Evolutionary conservation across 805 yeast genomes (phyloP), one percentile per base, ranked within the genome.

Genomic region (Ogataea salicorniae): DNA sequence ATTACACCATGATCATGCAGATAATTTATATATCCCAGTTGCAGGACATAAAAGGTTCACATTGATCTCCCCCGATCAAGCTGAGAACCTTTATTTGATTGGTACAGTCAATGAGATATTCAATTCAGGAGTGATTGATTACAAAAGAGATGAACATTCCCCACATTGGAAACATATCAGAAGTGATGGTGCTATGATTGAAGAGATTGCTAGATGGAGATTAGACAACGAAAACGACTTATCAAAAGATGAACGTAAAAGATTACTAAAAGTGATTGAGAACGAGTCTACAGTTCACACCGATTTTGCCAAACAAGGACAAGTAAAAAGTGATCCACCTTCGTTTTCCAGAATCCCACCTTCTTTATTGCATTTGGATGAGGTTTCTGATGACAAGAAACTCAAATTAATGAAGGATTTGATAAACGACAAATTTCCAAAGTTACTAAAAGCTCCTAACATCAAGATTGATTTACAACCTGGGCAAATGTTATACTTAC

Each of bases 1-100:
- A 0, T 65, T 85, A 13, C 92, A 85, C 56, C 92, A 85, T 60
- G 92, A 85, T 60, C 91, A 84, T 63, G 87, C 91, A 1, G 91
- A 84, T 59, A 85, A 85, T 57, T 66, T 85, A 34, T 85, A 85
- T 59, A 70, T 84, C 5, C 77, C 85, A 1, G 59, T 80, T 1
- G 64, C 72, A 26, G 94, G 92, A 0, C 59, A 55, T 7, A 85
- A 85, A 56, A 61, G 90, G 50, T 85, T 85, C 61, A 84, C 91
- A 0, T 56, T 85, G 6, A 83, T 74, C 57, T 70, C 83, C 5
- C 92, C 94, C 1, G 67, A 68, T 23, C 86, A 80, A 56, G 88
- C 84, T 0, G 62, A 62, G 2, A 73, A 74, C 48, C 64, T 85
- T 61, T 73, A 75, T 61, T 83, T 90, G 0, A 79, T 80, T n/a